phyloP scores from a whole-genome alignment of 2,329 filamentous ascomycete species.

The Diaporthe helianthi region DNA sequence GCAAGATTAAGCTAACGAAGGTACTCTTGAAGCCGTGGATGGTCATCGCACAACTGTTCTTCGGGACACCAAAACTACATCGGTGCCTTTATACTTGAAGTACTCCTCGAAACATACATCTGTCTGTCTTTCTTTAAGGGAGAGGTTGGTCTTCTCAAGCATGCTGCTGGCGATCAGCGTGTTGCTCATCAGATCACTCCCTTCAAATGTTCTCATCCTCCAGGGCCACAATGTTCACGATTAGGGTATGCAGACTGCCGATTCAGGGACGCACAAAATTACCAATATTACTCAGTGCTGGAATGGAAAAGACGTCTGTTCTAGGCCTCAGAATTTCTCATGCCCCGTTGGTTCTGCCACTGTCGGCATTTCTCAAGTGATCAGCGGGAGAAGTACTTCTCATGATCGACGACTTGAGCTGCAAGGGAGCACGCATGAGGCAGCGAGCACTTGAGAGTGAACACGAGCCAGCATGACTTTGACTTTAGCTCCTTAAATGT shows the following conservation, averaged over 20 bases:
- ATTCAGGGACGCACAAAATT: neutral
- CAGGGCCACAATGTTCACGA: neutral
- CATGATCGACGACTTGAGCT: neutral
- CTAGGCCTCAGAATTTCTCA: neutral
- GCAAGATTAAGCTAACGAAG: neutral
- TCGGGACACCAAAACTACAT: neutral
- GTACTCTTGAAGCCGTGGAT: neutral
- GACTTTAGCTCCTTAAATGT: no score
- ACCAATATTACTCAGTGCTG: neutral
- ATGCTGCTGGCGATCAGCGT: neutral
- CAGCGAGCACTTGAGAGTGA: neutral
- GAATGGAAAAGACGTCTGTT: neutral
- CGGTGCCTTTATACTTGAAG: neutral
- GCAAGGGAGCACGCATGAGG: neutral
- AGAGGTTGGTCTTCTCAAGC: neutral
- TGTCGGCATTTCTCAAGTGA: constrained; percentile 1
- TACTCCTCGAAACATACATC: neutral
- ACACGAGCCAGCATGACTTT: neutral
- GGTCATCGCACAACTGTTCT: neutral
- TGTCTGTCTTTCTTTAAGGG: neutral
- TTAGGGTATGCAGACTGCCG: neutral
- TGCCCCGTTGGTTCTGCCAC: neutral
- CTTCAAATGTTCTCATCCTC: neutral
- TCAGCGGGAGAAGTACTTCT: neutral
- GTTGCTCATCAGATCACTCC: neutral